These are phyloP conservation scores for Fraxinus dipetala DNA, from an alignment of 305 asterid genomes.

Conservation along the genomic window DNA sequence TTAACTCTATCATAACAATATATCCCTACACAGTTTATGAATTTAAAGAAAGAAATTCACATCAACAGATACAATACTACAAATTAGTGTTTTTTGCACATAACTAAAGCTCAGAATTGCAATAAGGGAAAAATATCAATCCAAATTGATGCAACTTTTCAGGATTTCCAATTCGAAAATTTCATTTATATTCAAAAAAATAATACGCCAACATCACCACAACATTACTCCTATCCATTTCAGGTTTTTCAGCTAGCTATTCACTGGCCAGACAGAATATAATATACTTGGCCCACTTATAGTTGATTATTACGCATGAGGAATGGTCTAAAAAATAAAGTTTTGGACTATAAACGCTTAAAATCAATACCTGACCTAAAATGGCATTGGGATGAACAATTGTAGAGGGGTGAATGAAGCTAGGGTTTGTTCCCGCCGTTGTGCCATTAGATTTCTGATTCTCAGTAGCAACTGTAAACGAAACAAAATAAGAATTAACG, in stretches of 20 bases:
- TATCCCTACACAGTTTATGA: background rate
- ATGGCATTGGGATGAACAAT: constrained; percentile 63
- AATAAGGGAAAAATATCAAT: background rate
- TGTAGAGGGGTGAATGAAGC: constrained; percentile 67
- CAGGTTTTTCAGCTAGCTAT: background rate
- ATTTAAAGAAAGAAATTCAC: background rate
- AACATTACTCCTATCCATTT: background rate
- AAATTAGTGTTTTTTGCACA: background rate
- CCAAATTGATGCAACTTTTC: background rate
- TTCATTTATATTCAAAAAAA: background rate
- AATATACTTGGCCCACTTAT: background rate
- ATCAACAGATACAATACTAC: background rate
- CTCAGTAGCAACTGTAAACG: constrained; percentile 42
- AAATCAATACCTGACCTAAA: constrained; percentile 59
- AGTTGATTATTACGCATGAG: background rate
- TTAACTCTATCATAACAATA: background rate
- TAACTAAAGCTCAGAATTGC: background rate
- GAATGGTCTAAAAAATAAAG: background rate
- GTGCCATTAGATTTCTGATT: constrained; percentile 34
- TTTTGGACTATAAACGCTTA: background rate
- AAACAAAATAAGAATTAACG: constrained; percentile 4
- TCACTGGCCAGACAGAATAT: background rate
- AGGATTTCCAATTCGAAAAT: background rate
- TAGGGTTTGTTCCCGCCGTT: constrained; percentile 20
- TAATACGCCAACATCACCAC: background rate